Evolutionary conservation across 2,329 filamentous ascomycete species (phyloP), one percentile per base, ranked within the genome.

Genomic region (Penicillium psychrosexuale): DNA sequence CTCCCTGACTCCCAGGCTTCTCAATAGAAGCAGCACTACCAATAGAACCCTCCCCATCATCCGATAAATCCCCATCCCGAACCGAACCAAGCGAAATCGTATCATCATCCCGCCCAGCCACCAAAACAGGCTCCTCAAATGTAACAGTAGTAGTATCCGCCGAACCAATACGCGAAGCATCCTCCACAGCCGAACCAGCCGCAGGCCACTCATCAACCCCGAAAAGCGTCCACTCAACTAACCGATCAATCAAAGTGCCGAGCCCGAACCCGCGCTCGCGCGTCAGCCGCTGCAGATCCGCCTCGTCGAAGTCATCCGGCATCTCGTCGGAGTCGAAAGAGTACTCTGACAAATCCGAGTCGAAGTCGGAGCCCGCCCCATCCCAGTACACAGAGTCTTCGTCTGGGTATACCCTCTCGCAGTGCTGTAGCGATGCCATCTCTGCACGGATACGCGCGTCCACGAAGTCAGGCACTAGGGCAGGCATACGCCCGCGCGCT

Each of bases 201-300:
- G 39, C 55, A 47, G 72, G 66, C 62, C 64, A 66, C 52, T 82
- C 79, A 9, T 82, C 79, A 1, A 80, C 77, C 3, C 76, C 76
- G 60, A 84, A 84, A 38, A 84, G 59, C 11, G 78, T 78, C 78
- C 82, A 84, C 31, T 82, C 81, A 54, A 85, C 81, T 34, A 85
- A 63, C 24, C 77, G 72, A 60, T 86, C 83, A 62, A 86, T 75
- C 77, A 82, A 80, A 9, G 76, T 71, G 0, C 83, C 83, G 5
- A 85, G 67, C 0, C 82, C 81, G 56, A 81, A 83, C 1, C 78
- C 79, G n/a, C 75, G 72, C 59, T 80, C 76, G 24, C 75, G 71
- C 12, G 80, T 80, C 31, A 84, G 67, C 2, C 76, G 71, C 39
- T 79, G 78, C 17, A 84, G 68, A 62, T 84, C 81, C 24, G 76